Percentiles rank a stretch among this genome's conserved stretches.
Conservation (phyloP, 768 basidiomycete species). For the Paxillus rubicundulus region DNA sequence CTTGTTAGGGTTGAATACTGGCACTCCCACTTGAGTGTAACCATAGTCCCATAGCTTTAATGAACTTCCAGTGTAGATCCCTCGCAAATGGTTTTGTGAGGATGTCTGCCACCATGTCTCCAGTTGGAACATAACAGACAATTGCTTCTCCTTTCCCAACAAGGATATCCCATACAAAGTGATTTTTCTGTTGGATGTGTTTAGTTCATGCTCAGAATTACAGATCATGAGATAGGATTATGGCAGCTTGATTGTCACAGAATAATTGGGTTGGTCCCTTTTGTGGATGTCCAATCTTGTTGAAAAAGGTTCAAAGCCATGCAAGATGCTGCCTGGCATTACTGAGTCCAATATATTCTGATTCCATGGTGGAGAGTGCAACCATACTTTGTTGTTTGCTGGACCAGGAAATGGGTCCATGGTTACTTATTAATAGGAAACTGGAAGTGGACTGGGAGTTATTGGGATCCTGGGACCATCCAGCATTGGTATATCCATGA, state of each 20-base stretch:
- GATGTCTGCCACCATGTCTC: no score
- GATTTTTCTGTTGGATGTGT: not conserved
- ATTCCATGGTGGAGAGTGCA: no score
- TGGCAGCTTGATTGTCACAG: not conserved
- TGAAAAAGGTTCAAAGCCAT: not conserved
- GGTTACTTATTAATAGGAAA: not conserved
- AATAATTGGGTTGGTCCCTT: not conserved
- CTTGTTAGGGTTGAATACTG: no score
- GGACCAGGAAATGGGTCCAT: not conserved
- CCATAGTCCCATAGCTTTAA: no score
- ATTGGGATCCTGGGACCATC: not conserved
- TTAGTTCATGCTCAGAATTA: not conserved
- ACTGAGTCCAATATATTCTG: not conserved
- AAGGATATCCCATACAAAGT: no score
- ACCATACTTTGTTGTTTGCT: no score
- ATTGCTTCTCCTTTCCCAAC: no score
- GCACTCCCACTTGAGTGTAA: no score
- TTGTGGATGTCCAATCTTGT: not conserved
- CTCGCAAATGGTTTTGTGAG: no score
- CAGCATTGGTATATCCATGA: not conserved
- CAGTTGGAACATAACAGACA: no score
- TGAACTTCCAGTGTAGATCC: no score
- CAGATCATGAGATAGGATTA: not conserved
- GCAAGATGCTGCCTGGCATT: not conserved
- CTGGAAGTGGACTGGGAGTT: not conserved